phyloP scores from a whole-genome alignment of 345 rosid genomes.

The Salix viminalis region DNA sequence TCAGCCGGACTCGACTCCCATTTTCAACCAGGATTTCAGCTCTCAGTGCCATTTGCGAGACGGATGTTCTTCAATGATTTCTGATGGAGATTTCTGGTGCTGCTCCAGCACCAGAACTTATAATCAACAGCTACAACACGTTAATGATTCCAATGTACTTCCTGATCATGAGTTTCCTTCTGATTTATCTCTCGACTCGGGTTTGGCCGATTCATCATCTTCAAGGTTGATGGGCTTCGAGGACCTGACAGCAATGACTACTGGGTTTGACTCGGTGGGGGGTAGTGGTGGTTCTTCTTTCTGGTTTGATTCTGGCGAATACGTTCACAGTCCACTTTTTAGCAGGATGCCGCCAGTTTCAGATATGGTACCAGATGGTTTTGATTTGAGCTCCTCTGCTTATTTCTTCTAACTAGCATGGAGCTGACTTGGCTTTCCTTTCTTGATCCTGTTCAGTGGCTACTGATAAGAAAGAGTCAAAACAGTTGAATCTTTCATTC shows the following conservation, averaged over 20 bases:
- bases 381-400: slow-evolving; percentile 53
- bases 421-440: neutral
- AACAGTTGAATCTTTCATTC: neutral
- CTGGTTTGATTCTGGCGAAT: slow-evolving; percentile 44
- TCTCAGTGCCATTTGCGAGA: slow-evolving; percentile 1
- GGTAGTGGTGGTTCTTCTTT: slow-evolving; percentile 25
- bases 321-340: slow-evolving; percentile 76
- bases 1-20: slow-evolving; percentile 12
- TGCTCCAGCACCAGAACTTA: neutral
- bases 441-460: neutral
- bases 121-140: neutral
- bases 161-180: slow-evolving; percentile 48
- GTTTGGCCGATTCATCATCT: neutral
- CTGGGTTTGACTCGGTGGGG: slow-evolving; percentile 20
- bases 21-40: slow-evolving; percentile 20
- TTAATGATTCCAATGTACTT: slow-evolving; percentile 26
- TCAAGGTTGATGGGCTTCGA: slow-evolving; percentile 22
- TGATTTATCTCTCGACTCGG: slow-evolving; percentile 7
- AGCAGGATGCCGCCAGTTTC: slow-evolving; percentile 85
- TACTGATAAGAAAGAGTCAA: neutral
- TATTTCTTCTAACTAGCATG: slow-evolving; percentile 20
- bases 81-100: neutral
- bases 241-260: slow-evolving; percentile 8
- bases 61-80: neutral
- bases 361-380: slow-evolving; percentile 51